A percentile compares a stretch with the other conserved stretches of the same genome.
Evolutionary conservation across 495 filamentous ascomycete genomes (phyloP).

Genomic region (Aspergillus mulundensis): DNA sequence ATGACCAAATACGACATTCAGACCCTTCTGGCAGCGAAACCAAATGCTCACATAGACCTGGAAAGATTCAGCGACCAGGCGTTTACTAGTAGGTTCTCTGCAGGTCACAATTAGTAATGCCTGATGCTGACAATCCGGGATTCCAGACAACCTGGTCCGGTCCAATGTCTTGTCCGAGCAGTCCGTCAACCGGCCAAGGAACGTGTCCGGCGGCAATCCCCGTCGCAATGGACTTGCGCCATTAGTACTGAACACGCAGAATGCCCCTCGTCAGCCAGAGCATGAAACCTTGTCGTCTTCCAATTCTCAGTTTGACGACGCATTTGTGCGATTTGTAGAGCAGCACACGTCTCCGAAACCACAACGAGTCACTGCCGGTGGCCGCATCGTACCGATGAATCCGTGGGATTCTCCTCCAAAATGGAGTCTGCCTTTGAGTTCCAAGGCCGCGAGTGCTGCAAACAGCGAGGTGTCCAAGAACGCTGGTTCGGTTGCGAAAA

Average conservation of each 20-base stretch:
- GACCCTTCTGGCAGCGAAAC: slow-evolving; percentile 35
- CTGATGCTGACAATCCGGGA: neutral
- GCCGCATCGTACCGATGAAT: slow-evolving; percentile 56
- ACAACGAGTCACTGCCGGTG: slow-evolving; percentile 61
- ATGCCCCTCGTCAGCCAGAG: slow-evolving; percentile 20
- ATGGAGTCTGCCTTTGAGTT: slow-evolving; percentile 22
- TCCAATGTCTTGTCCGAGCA: slow-evolving; percentile 20
- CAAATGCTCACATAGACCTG: slow-evolving; percentile 26
- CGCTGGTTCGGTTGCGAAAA: neutral
- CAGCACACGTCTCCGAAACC: slow-evolving; percentile 57
- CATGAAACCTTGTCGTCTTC: slow-evolving; percentile 20
- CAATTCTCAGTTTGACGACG: slow-evolving; percentile 29
- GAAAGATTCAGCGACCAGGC: slow-evolving; percentile 28
- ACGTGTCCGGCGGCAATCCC: slow-evolving; percentile 13
- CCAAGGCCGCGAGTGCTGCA: slow-evolving; percentile 1
- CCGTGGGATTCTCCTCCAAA: slow-evolving; percentile 27
- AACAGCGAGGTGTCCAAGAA: neutral
- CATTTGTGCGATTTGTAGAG: slow-evolving; percentile 52
- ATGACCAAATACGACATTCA: slow-evolving; percentile 38
- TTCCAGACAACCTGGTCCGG: slow-evolving; percentile 28
- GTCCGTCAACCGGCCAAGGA: slow-evolving; percentile 18
- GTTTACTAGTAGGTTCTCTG: slow-evolving; percentile 20
- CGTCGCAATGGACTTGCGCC: slow-evolving; percentile 11
- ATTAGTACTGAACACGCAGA: slow-evolving; percentile 8
- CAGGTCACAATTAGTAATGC: neutral